A percentile compares a stretch with the other conserved stretches of the same genome.
phyloP scores from a whole-genome alignment of 495 filamentous ascomycete species.

The Recurvomyces mirabilis region DNA sequence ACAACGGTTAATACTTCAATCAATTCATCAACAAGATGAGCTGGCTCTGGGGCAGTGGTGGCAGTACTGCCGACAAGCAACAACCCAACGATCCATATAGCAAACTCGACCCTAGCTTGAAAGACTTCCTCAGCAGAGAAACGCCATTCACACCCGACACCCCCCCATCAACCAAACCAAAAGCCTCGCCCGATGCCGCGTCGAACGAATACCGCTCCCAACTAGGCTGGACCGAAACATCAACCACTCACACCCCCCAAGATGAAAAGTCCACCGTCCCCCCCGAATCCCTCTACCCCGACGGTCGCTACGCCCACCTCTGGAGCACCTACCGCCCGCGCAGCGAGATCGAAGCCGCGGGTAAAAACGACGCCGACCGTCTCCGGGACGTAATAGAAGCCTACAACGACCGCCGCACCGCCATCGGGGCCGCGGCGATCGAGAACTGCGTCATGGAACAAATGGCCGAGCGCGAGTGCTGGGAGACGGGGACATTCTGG shows the following conservation, averaged over 20 bases:
- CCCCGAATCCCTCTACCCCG: constrained; percentile 49
- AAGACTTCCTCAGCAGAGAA: constrained; percentile 75
- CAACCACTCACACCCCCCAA: constrained; percentile 10
- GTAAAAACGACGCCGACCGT: constrained; percentile 60
- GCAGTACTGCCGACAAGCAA: background rate
- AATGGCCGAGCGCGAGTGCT: constrained; percentile 62
- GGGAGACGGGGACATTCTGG: constrained; percentile 48
- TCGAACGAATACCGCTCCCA: constrained; percentile 16
- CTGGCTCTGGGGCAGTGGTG: constrained; percentile 54
- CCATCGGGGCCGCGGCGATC: constrained; percentile 69
- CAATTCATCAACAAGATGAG: no score
- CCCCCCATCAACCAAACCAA: constrained; percentile 16
- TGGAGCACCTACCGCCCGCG: constrained; percentile 80
- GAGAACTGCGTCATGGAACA: constrained; percentile 92
- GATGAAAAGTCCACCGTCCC: constrained; percentile 39
- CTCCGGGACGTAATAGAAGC: constrained; percentile 65
- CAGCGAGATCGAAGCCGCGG: constrained; percentile 46
- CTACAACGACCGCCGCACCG: constrained; percentile 68
- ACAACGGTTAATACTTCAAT: background rate
- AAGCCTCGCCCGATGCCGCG: constrained; percentile 15
- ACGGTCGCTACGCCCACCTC: constrained; percentile 86
- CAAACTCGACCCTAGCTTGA: constrained; percentile 72
- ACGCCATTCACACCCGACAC: constrained; percentile 19
- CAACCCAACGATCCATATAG: constrained; percentile 54
- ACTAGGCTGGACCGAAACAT: constrained; percentile 4